phyloP scores from a whole-genome alignment of 2,329 filamentous ascomycete species.

The Nakataea oryzae region DNA sequence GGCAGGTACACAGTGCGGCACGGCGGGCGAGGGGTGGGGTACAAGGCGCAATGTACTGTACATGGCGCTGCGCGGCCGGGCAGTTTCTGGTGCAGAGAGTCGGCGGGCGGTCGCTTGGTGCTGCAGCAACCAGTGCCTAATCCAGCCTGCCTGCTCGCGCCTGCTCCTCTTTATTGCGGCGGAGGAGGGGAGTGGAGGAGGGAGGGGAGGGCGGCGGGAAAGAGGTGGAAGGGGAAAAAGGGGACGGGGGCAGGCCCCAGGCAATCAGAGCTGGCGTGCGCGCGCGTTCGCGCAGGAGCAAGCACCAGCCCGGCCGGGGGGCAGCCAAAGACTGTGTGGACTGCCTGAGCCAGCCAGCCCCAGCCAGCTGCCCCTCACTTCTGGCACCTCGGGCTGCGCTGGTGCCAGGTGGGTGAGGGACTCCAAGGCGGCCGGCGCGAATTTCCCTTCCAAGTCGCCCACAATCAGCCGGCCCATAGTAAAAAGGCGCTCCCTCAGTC shows the following conservation, averaged over 20 bases:
- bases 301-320: not conserved
- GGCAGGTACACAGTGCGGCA: not conserved
- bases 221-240: not conserved
- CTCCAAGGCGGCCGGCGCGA: not conserved
- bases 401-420: constrained; percentile 1
- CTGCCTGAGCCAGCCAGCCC: constrained; percentile 4
- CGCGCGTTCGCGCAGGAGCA: not conserved
- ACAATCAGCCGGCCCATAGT: constrained; percentile 54
- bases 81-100: not conserved
- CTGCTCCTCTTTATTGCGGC: not conserved
- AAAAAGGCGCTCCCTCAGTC: constrained; percentile 47
- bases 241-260: not conserved
- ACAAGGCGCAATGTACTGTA: constrained; percentile 1
- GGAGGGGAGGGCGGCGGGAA: constrained; percentile 1
- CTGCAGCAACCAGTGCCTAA: not conserved
- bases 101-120: not conserved
- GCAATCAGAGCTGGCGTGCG: not conserved
- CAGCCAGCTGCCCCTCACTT: constrained; percentile 6
- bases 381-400: not conserved
- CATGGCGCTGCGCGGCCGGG: not conserved
- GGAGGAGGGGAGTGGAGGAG: not conserved
- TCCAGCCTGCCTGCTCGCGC: not conserved
- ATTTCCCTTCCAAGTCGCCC: constrained; percentile 22
- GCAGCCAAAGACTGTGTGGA: not conserved
- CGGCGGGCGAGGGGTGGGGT: not conserved